Conservation (phyloP, 179 eudicot species). For the Spinacia oleracea region DNA sequence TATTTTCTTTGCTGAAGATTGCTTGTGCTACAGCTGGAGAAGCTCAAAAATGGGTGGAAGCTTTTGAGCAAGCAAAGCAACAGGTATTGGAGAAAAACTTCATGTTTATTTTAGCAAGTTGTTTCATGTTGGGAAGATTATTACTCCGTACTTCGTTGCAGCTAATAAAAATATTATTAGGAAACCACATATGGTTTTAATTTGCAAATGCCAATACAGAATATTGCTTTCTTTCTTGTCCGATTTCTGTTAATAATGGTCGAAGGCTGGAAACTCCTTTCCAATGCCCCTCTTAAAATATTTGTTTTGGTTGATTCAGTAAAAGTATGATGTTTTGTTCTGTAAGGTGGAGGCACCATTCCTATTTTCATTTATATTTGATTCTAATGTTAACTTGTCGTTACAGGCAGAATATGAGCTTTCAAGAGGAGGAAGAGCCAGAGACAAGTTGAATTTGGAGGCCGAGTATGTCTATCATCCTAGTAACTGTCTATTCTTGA, state of each 20-base stretch:
- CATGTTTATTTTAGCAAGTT: conserved; percentile 8
- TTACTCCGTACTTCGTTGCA: too few species aligned
- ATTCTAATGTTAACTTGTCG: not conserved
- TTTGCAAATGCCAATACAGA: not conserved
- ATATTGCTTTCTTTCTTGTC: not conserved
- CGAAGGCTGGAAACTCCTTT: not conserved
- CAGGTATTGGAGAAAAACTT: conserved; percentile 46
- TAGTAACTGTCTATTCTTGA: conserved; percentile 16
- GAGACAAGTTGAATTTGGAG: conserved; percentile 75
- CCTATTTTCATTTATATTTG: not conserved
- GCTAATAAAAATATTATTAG: not conserved
- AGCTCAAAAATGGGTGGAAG: conserved; percentile 85
- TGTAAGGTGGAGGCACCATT: not conserved
- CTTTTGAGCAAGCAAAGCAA: conserved; percentile 93
- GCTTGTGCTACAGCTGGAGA: conserved; percentile 93
- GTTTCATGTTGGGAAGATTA: conserved; percentile 2
- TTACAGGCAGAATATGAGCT: conserved; percentile 82
- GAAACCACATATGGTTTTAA: not conserved
- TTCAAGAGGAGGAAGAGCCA: conserved; percentile 62
- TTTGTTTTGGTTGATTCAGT: not conserved
- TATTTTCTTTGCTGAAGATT: conserved; percentile 57
- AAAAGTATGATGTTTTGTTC: not conserved
- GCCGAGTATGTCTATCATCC: conserved; percentile 60
- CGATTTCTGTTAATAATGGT: not conserved
- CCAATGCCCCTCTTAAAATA: not conserved